Base-by-base conservation (phyloP, 179 eudicot species). In the Silene coronaria region DNA sequence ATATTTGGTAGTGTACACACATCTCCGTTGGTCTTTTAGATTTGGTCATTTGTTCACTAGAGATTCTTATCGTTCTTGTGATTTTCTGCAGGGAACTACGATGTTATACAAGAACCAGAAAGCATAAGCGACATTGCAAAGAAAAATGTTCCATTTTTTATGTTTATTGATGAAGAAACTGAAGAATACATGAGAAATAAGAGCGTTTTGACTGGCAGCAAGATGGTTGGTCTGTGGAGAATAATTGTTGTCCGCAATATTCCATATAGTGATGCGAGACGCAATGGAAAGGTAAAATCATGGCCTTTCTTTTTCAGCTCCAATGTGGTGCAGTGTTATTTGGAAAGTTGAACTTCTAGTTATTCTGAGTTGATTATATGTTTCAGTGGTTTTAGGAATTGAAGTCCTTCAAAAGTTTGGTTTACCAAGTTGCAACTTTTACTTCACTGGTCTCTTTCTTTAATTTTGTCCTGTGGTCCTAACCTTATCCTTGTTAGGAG, bases 111-210 rank as follows among this genome's bases (percentile, higher is more conserved):
- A 77, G 88, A 93, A 80, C 98, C 98, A 12, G 79, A 58, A 75
- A 88, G 85, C 79, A 85, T 91, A 80, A 85, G 98, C 82, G 84
- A 86, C 67, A 70, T 27, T 71, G 86, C 98, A 74, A 85, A 81
- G 81, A 81, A 75, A 69, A 80, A 78, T 72, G 84, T 91, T 72
- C 96, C 91, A 62, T 93, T 93, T 72, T 87, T 82, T 75, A 93
- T 93, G 97, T 93, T 93, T 71, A 81, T 93, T 82, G 98, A 93
- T 74, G 95, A 93, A 79, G 91, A 86, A 79, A 93, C 98, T 1
- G 98, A 93, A 86, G 78, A 71, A 12, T 89, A 80, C 80, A 80
- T 93, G 91, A 88, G 80, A 79, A 91, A 90, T 79, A 78, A 88
- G 77, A 87, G 97, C 80, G 78, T 81, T 68, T 77, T 91, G 79